phyloP scores from a whole-genome alignment of 139 green algal species.

The Marvania coccoides region DNA sequence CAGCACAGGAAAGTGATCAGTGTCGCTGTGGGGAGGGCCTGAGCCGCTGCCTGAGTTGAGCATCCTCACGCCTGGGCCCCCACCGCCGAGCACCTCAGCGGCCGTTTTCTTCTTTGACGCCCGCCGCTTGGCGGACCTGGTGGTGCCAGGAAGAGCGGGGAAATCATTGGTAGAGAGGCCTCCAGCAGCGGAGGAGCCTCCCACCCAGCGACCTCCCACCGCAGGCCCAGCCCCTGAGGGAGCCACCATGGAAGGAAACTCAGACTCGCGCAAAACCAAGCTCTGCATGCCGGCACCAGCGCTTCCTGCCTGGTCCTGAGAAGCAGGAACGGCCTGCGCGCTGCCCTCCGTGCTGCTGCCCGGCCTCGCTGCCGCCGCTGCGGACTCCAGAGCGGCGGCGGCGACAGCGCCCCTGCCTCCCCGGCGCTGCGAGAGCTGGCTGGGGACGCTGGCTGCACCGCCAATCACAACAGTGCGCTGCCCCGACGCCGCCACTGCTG shows the following conservation, averaged over 20 bases:
- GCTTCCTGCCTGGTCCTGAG: not conserved
- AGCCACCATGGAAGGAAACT: slow-evolving; percentile 3
- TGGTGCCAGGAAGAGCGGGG: slow-evolving; percentile 40
- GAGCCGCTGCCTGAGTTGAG: not conserved
- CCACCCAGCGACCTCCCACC: not conserved
- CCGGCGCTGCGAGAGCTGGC: slow-evolving; percentile 1
- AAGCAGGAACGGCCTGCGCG: not conserved
- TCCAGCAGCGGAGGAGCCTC: not conserved
- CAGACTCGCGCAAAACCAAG: not conserved
- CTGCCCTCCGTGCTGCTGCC: not conserved
- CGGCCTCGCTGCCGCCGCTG: not conserved
- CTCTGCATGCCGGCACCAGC: not conserved
- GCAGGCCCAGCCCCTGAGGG: not conserved
- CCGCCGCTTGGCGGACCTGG: slow-evolving; percentile 37
- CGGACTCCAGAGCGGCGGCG: not conserved
- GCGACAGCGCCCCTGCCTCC: not conserved
- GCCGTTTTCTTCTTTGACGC: slow-evolving; percentile 36
- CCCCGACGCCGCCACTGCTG: not conserved
- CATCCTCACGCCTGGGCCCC: not conserved
- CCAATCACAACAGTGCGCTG: slow-evolving; percentile 29
- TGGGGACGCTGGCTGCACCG: slow-evolving; percentile 20
- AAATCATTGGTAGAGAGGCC: slow-evolving; percentile 46
- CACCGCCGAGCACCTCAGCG: slow-evolving; percentile 16
- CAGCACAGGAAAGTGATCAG: too few relatives aligned
- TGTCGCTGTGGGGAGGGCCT: too few relatives aligned